Base-by-base conservation (phyloP, 2,329 filamentous ascomycete species). In the Aureobasidium pullulans region DNA sequence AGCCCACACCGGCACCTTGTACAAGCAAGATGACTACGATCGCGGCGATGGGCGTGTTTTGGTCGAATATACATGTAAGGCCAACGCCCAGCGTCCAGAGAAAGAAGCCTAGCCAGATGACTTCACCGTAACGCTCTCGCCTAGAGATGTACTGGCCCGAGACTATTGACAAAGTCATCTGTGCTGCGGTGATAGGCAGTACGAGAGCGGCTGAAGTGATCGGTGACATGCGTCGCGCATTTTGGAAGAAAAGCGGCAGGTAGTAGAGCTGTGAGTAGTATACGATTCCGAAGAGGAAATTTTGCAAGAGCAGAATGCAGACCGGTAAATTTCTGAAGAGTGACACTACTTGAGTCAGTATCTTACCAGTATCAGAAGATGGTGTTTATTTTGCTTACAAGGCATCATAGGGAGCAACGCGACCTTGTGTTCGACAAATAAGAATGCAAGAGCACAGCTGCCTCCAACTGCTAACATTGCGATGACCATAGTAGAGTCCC, bases 171-270 rank as follows among this genome's bases (percentile, higher is more conserved):
- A 74, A 67, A 1, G 73, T 63, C 3, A 75, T 68, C 68, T 85
- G 80, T 7, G 71, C 70, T 16, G 72, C 69, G 8, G 83, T 76
- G 62, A 84, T 71, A 0, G 81, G 76, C 8, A 80, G 71, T 2
- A 77, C 77, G 32, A 83, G 70, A 7, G 74, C 73, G 1, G 83
- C 83, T 3, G 83, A 82, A 11, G 72, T 70, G 13, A 79, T 66
- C 0, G 77, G 72, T 3, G 71, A 72, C 66, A 72, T 73, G 31
- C 73, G 71, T 28, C 77, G 75, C 3, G 78, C 81, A 60, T 84
- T 85, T 63, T 86, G 82, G 46, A 83, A 81, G 68, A 84, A 87
- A 0, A 86, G 71, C 1, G 84, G 84, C 5, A 86, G 68, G 64
- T 82, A 86, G 69, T 54, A 54, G 23, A 54, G 50, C 36, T 54